Percentiles rank a stretch among this genome's conserved stretches.
Evolutionary conservation across 2,329 filamentous ascomycete genomes (phyloP).

Genomic region (Diaporthe eres): DNA sequence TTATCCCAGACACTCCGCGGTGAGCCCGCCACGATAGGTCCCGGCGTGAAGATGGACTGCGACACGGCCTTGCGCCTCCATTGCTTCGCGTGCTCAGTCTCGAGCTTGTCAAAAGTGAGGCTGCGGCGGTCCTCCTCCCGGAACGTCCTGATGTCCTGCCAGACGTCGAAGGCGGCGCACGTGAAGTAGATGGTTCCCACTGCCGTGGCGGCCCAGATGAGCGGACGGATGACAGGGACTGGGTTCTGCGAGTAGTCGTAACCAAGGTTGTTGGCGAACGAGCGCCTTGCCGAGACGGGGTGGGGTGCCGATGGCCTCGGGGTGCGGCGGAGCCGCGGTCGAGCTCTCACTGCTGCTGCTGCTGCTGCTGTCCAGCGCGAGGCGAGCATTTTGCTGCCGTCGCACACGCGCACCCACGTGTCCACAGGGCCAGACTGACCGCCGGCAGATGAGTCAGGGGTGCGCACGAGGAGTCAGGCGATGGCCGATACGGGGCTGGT

Average conservation of each 20-base stretch:
- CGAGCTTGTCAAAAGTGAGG: conserved; percentile 39
- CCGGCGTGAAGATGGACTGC: conserved; percentile 5
- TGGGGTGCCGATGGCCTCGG: neutral
- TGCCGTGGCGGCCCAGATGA: conserved; percentile 44
- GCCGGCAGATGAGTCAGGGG: conserved; percentile 1
- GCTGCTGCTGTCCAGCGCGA: neutral
- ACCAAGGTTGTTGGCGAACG: neutral
- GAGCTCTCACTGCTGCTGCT: neutral
- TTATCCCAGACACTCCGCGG: conserved; percentile 40
- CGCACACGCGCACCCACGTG: conserved; percentile 3
- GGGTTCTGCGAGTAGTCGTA: conserved; percentile 34
- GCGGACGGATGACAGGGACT: conserved; percentile 43
- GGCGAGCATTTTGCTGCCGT: conserved; percentile 3
- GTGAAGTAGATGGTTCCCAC: conserved; percentile 41
- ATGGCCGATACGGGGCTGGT: neutral
- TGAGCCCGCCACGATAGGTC: conserved; percentile 33
- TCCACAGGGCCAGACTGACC: conserved; percentile 9
- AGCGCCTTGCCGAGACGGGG: neutral
- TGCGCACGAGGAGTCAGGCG: conserved; percentile 2
- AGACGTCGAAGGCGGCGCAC: conserved; percentile 29
- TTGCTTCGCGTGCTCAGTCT: conserved; percentile 20
- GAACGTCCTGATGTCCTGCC: conserved; percentile 30
- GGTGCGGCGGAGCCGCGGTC: conserved; percentile 5
- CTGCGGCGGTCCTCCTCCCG: conserved; percentile 7
- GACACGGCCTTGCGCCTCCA: neutral